Evolutionary conservation across 2,329 filamentous ascomycete genomes (phyloP), one percentile per base, ranked within the genome.

Genomic region (Cordyceps militaris): DNA sequence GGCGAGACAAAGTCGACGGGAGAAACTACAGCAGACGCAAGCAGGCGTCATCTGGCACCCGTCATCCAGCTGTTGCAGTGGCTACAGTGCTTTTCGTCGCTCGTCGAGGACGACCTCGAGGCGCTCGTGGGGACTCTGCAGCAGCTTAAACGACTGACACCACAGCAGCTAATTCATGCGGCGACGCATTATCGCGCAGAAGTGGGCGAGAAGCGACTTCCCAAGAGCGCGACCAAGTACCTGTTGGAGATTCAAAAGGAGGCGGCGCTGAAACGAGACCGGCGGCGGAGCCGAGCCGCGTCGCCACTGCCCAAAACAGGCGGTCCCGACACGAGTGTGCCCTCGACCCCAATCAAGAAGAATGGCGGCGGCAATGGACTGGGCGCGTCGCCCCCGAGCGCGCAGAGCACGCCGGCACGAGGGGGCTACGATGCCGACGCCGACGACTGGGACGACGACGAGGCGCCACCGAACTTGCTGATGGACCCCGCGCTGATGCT

Each of bases 51-150:
- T 70, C 79, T 99, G 21, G 88, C 89, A 8, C 94, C 94, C 4
- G 83, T 96, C 21, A 92, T 97, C 57, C 94, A 99, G 71, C 79
- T 99, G 3, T 78, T 99, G 6, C 94, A 99, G 72, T 99, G 94
- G 94, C 78, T 99, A 36, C 94, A 99, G 70, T 97, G 92, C 71
- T 97, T 97, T 72, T 97, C 94, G 1, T 96, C 91, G 0, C 80
- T 97, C 4, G 91, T 86, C 5, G 74, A 77, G 11, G 91, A 97
- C 67, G 92, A 97, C 67, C 77, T 94, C 38, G 91, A 96, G 67
- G 90, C 91, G 3, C 80, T 99, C 16, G 85, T 96, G 30, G 89
- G 85, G 16, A 99, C 94, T 0, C 75, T 97, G 23, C 87, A 96
- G 67, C 94, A 97, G 70, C 79, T 99, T 42, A 91, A 91, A 62